Evolutionary conservation across 208 protist genomes (phyloP).

Genomic region (Trichomonas gallinae): DNA sequence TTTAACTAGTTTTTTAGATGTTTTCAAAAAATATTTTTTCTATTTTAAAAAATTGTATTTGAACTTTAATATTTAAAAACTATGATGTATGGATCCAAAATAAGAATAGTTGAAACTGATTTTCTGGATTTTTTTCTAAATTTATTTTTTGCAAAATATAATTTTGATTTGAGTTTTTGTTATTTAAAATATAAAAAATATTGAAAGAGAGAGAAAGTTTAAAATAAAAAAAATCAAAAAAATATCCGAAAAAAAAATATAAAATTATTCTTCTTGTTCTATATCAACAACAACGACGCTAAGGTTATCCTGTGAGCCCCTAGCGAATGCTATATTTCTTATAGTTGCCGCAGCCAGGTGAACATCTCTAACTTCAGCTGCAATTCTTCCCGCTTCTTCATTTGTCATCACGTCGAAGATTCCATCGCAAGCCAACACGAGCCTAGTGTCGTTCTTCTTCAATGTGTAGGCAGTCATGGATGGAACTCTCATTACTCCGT

Average conservation of each 20-base stretch:
- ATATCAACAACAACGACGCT: constrained; percentile 14
- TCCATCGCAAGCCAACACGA: neutral
- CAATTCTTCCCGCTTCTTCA: constrained; percentile 1
- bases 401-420: neutral
- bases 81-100: too few relatives aligned
- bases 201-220: neutral
- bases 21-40: too few relatives aligned
- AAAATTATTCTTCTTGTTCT: neutral
- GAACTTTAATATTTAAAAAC: too few relatives aligned
- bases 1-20: too few relatives aligned
- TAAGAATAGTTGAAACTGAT: too few relatives aligned
- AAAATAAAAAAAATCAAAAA: neutral
- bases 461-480: neutral
- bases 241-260: neutral
- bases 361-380: neutral
- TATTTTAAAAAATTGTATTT: too few relatives aligned
- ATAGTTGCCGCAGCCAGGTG: neutral
- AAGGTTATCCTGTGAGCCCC: neutral
- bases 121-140: too few relatives aligned
- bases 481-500: neutral
- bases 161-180: neutral
- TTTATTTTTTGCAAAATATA: too few relatives aligned
- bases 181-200: neutral
- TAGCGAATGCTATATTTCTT: neutral
- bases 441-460: neutral